Evolutionary conservation across 257 asterid genomes (phyloP).

Genomic region (Paraleonurus japonicus): DNA sequence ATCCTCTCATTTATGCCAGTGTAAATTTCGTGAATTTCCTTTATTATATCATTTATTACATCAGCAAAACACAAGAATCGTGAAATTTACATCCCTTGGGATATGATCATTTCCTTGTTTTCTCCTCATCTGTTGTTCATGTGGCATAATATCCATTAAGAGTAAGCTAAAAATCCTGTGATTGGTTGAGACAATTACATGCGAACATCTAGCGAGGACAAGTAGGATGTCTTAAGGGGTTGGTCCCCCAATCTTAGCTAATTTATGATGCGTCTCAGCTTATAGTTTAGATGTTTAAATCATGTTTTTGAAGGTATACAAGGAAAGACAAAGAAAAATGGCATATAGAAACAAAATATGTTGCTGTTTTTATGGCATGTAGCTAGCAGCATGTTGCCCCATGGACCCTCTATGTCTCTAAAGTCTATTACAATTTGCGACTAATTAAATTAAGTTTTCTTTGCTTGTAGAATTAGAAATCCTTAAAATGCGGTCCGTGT

Average conservation of each 20-base stretch:
- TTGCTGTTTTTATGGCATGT: constrained; percentile 33
- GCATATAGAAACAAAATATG: constrained; percentile 32
- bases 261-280: constrained; percentile 10
- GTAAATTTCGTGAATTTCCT: not conserved
- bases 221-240: constrained; percentile 43
- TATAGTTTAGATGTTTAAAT: constrained; percentile 13
- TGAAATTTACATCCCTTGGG: not conserved
- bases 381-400: constrained; percentile 31
- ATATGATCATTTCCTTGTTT: not conserved
- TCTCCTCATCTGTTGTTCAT: not conserved
- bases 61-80: no score
- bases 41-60: no score
- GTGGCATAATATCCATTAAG: not conserved
- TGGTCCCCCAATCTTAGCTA: constrained; percentile 62
- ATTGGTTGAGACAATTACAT: constrained; percentile 33
- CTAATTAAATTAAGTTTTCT: constrained; percentile 14
- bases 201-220: constrained; percentile 47
- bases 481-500: constrained; percentile 23
- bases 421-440: constrained; percentile 14
- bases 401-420: constrained; percentile 44
- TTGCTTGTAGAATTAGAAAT: constrained; percentile 33
- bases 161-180: constrained; percentile 3
- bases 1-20: no score
- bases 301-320: constrained; percentile 29
- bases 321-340: constrained; percentile 1